Base-by-base conservation (phyloP, 441 rosid genomes). In the Jatropha podagrica region DNA sequence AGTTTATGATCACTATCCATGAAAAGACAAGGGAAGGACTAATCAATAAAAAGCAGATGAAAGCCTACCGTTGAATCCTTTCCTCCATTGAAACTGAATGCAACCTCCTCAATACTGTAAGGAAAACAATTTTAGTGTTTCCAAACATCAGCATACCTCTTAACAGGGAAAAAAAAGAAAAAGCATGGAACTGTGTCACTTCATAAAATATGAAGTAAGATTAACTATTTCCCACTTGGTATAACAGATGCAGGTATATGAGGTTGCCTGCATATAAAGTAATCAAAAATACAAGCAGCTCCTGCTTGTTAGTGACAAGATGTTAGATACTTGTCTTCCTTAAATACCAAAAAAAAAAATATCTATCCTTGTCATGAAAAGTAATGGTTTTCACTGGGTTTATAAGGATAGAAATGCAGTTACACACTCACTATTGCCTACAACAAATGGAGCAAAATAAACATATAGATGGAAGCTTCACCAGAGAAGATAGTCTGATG, bases 41-140 rank as follows among this genome's bases (percentile, higher is more conserved):
- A 40, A 26, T 77, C 42, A 54, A 68, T 67, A 65, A 74, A 51
- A 41, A 55, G 60, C 48, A 75, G 61, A 68, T 51, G 66, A 72
- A 44, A 81, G 85, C 98, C 84, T 85, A 96, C 99, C 69, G 95
- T 96, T 46, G 98, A 94, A 85, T 96, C 99, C 80, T 96, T 96
- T 75, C 99, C 99, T 79, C 99, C 99, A 83, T 96, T 96, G 81
- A 96, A 96, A 82, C 99, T 96, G 83, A 96, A 91, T 55, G 99
- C 95, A 56, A 94, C 93, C 92, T 96, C 98, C 87, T 94, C 98
- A 69, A 83, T 84, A 71, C 99, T 96, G 90, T 78, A 46, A 83
- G 44, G 46, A 69, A 81, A 73, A 81, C 27, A 55, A 65, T 23
- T 69, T 72, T 69, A 77, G 73, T 41, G 76, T 77, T 76, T 32